Evolutionary conservation across 2,329 filamentous ascomycete genomes (phyloP), one percentile per base, ranked within the genome.

Genomic region (Myotisia sp.): DNA sequence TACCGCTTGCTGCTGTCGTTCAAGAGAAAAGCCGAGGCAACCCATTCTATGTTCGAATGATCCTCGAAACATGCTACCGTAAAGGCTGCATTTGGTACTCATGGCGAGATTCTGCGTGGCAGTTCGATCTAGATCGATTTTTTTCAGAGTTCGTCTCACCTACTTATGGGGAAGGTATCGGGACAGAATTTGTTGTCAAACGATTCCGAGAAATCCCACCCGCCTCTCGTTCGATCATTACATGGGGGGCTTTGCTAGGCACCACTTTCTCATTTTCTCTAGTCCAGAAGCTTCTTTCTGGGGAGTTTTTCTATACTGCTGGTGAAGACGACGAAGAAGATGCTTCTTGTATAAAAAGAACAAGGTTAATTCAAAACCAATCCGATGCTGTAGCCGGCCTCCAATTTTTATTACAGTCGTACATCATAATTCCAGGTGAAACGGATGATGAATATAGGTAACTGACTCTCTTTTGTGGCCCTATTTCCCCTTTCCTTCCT

Each of bases 11-110:
- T 2, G 72, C 85, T 5, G 81, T 93, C 6, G 74, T 94, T 4
- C 81, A 92, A 52, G 85, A 87, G 48, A 92, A 90, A 59, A 87
- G 82, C 6, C 72, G 72, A 17, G 86, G 86, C 1, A 93, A 92
- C 41, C 79, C 85, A 0, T 94, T 93, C 49, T 92, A 90, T 49
- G 80, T 93, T 54, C 71, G 83, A 36, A 83, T 93, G 57, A 92
- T 94, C 70, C 69, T 94, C 3, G 82, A 82, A 49, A 78, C 79
- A 3, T 92, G 83, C 52, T 77, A 92, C 53, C 74, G 82, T 26
- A 90, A 83, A 50, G 78, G 78, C 44, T 92, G 82, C 53, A 79
- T 94, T 32, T 92, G 77, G 71, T 94, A 92, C 55, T 84, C 85
- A 41, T 93, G 90, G 67, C 76, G 75, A 45, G 73, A 79, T 43